A percentile compares a stretch with the other conserved stretches of the same genome.
These are phyloP conservation scores for Tolypocladium guangdongense DNA, from an alignment of 2,329 filamentous ascomycete species.

Conservation along the genomic window DNA sequence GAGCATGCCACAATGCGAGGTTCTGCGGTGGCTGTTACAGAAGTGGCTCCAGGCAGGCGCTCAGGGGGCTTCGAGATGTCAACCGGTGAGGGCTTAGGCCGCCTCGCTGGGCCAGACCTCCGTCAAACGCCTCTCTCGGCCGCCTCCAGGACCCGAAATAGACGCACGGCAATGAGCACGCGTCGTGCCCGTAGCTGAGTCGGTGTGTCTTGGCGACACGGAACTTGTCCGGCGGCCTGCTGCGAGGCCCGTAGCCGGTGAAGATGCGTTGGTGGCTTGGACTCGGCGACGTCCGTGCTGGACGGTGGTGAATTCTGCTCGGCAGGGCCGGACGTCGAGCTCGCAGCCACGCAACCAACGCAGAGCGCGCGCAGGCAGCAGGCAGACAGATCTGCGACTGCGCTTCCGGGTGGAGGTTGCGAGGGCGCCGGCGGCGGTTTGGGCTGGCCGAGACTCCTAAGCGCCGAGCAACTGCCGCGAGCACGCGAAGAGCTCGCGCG, in stretches of 20 bases:
- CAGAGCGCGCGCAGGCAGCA: not conserved
- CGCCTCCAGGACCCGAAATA: not conserved
- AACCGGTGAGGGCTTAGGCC: not conserved
- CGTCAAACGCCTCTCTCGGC: not conserved
- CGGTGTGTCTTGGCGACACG: not conserved
- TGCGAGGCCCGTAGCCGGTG: not conserved
- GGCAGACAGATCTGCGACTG: not conserved
- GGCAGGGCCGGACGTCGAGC: not conserved
- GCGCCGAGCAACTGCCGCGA: not conserved
- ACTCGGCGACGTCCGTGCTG: not conserved
- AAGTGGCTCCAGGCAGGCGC: not conserved
- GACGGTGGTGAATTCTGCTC: not conserved
- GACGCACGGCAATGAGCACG: not conserved
- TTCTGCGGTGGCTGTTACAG: not conserved
- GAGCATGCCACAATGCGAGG: not conserved
- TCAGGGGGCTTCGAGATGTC: not conserved
- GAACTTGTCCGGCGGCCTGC: not conserved
- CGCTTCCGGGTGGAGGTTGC: not conserved
- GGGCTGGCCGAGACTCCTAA: not conserved
- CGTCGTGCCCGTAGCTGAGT: no score
- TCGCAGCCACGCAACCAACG: not conserved
- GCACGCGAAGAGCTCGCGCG: no score
- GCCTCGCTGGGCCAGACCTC: not conserved
- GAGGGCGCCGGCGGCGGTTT: not conserved
- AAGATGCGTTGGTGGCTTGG: not conserved